phyloP scores from a whole-genome alignment of 2,329 filamentous ascomycete species.

The Epichloe festucae region DNA sequence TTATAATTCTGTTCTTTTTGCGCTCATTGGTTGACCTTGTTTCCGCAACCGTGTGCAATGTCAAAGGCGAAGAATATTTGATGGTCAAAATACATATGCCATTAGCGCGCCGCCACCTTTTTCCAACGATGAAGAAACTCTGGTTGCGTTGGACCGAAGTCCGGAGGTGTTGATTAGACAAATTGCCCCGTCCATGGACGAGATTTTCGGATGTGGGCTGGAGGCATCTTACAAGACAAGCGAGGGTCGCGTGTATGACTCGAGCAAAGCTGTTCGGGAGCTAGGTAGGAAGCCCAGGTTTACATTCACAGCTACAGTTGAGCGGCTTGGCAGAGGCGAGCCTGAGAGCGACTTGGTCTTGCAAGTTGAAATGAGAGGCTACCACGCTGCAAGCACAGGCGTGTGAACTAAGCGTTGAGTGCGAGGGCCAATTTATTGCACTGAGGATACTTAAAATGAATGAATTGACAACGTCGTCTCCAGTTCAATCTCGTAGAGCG shows the following conservation, averaged over 20 bases:
- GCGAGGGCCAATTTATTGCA: too few relatives aligned
- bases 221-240: constrained; percentile 19
- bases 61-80: constrained; percentile 16
- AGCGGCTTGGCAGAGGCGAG: constrained; percentile 20
- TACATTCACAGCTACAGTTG: constrained; percentile 25
- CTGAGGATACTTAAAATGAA: too few relatives aligned
- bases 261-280: constrained; percentile 21
- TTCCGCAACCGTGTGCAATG: constrained; percentile 25
- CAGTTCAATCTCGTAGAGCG: too few relatives aligned
- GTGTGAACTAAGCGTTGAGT: constrained; percentile 27
- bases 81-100: constrained; percentile 28
- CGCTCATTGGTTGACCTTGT: constrained; percentile 24
- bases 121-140: constrained; percentile 14
- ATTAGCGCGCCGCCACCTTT: constrained; percentile 32
- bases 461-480: too few relatives aligned
- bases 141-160: constrained; percentile 21
- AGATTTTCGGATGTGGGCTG: constrained; percentile 23
- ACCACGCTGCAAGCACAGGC: constrained; percentile 28
- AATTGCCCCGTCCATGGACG: constrained; percentile 15
- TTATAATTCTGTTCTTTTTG: too few relatives aligned
- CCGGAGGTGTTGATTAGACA: constrained; percentile 20
- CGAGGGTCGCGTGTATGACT: constrained; percentile 29
- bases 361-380: constrained; percentile 30
- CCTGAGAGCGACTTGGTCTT: constrained; percentile 27
- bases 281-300: constrained; percentile 12